phyloP scores from a whole-genome alignment of 1,284 basidiomycete genomes.

The Xerocomus nothofagi region DNA sequence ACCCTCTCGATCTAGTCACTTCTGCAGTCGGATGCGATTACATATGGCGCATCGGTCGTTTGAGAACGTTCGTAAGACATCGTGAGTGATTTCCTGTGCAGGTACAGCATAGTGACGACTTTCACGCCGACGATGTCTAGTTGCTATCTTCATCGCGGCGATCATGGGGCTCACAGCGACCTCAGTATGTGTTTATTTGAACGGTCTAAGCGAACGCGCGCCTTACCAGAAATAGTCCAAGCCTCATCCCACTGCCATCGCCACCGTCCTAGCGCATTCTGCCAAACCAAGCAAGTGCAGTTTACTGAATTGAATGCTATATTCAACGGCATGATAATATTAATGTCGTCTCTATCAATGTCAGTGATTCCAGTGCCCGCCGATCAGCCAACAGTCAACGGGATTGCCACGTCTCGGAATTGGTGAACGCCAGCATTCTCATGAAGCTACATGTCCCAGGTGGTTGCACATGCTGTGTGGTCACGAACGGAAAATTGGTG shows the following conservation, averaged over 20 bases:
- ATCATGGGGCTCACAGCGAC: background rate
- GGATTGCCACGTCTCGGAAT: background rate
- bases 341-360: no score
- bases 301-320: no score
- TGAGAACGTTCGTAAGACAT: background rate
- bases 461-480: conserved; percentile 17
- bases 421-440: conserved; percentile 4
- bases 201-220: background rate
- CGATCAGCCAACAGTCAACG: background rate
- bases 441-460: conserved; percentile 7
- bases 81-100: conserved; percentile 7
- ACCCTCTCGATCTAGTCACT: background rate
- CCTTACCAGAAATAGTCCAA: background rate
- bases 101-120: conserved; percentile 8
- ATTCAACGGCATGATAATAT: no score
- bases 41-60: background rate
- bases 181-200: background rate
- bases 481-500: conserved; percentile 2
- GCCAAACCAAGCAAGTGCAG: background rate
- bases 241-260: background rate
- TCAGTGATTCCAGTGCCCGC: no score
- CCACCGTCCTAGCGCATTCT: background rate
- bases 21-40: background rate
- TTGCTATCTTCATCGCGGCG: background rate
- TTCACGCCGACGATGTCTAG: background rate